Conservation (phyloP, 2,329 filamentous ascomycete genomes). For the Leptodontidium sp. region DNA sequence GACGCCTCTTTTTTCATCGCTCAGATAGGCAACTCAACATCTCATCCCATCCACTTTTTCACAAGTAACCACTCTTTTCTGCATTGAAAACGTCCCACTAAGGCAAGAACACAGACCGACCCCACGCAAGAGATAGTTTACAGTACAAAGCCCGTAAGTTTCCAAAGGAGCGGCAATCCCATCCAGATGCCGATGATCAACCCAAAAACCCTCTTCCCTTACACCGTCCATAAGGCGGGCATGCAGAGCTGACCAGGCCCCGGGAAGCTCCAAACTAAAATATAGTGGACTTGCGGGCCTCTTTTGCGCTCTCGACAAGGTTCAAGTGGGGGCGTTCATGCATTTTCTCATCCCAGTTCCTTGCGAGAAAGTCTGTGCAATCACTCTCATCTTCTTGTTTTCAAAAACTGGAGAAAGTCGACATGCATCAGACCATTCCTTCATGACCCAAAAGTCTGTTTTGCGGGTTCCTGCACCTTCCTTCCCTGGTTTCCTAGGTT, state of each 20-base stretch:
- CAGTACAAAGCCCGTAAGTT: too few species aligned
- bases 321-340: conserved; percentile 8
- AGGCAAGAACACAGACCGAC: not conserved
- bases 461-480: not conserved
- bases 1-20: not conserved
- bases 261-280: not conserved
- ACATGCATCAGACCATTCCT: not conserved
- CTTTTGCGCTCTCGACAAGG: not conserved
- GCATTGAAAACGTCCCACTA: too few species aligned
- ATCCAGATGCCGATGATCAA: conserved; percentile 2
- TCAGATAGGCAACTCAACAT: conserved; percentile 6
- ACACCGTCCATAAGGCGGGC: conserved; percentile 9
- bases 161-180: not conserved
- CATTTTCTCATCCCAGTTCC: not conserved
- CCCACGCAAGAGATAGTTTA: too few species aligned
- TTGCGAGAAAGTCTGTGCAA: conserved; percentile 11
- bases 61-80: too few species aligned
- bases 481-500: not conserved
- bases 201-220: not conserved
- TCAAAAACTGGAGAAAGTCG: not conserved
- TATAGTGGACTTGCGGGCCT: too few species aligned
- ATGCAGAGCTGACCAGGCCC: not conserved
- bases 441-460: conserved; percentile 12
- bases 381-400: not conserved
- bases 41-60: not conserved